phyloP scores from a whole-genome alignment of 495 filamentous ascomycete genomes.

The Aspergillus bertholletiae region DNA sequence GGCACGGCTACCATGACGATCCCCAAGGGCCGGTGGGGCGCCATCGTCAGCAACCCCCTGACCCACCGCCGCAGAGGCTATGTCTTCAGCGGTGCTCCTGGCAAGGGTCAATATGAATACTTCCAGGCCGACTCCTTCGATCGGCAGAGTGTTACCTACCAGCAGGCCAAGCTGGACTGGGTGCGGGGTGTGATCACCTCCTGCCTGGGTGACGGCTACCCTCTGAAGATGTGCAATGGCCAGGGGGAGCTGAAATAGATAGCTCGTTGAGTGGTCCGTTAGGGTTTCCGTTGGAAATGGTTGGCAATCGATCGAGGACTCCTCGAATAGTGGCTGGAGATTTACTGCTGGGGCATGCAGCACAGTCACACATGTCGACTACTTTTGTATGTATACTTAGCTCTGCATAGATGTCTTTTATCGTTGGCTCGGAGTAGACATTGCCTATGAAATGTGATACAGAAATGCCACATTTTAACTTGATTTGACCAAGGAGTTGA shows the following conservation, averaged over 20 bases:
- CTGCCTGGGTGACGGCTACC: slow-evolving; percentile 13
- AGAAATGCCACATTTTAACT: neutral
- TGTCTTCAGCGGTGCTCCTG: slow-evolving; percentile 11
- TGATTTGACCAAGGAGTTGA: neutral
- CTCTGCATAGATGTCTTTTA: neutral
- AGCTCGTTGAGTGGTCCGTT: neutral
- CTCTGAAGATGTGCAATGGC: slow-evolving; percentile 9
- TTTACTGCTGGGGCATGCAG: neutral
- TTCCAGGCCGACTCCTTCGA: slow-evolving; percentile 17
- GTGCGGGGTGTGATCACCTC: slow-evolving; percentile 15
- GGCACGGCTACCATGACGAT: slow-evolving; percentile 18
- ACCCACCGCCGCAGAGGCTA: slow-evolving; percentile 12
- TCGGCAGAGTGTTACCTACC: neutral
- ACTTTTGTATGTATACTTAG: neutral
- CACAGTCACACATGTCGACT: neutral
- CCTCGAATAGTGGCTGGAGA: neutral
- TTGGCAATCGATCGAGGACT: neutral
- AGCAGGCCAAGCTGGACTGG: slow-evolving; percentile 5
- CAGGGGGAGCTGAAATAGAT: slow-evolving; percentile 8
- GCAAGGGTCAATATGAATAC: slow-evolving; percentile 7
- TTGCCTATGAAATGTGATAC: neutral
- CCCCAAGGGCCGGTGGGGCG: slow-evolving; percentile 14
- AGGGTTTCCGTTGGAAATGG: neutral
- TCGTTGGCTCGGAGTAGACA: neutral
- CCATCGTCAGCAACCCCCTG: slow-evolving; percentile 15